Evolutionary conservation across 495 filamentous ascomycete species (phyloP).

Genomic region (Podospora didyma): DNA sequence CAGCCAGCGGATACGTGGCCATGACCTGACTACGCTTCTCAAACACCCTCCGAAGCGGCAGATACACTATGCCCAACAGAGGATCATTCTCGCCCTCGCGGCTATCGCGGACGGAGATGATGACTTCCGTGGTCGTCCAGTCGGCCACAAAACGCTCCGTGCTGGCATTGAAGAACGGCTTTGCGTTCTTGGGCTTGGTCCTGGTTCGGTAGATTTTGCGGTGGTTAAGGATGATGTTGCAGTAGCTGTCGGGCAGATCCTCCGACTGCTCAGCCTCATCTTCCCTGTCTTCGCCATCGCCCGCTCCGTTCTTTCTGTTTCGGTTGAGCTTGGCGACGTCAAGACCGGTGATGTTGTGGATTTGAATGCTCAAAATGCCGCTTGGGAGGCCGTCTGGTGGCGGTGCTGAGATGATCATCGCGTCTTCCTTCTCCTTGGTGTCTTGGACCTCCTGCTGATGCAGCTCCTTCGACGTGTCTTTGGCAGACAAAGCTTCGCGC

Average conservation of each 20-base stretch:
- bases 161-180: constrained; percentile 77
- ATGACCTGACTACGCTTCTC: constrained; percentile 55
- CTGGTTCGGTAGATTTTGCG: constrained; percentile 65
- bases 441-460: constrained; percentile 62
- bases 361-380: constrained; percentile 64
- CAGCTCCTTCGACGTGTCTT: constrained; percentile 50
- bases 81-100: constrained; percentile 63
- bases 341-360: constrained; percentile 70
- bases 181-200: constrained; percentile 71
- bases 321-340: constrained; percentile 53
- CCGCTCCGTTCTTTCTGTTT: constrained; percentile 24
- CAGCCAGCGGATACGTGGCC: constrained; percentile 55
- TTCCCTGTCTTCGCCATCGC: constrained; percentile 38
- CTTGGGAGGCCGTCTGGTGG: constrained; percentile 53
- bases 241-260: constrained; percentile 62
- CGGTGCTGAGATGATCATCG: constrained; percentile 55
- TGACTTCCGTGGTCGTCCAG: constrained; percentile 59
- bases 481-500: constrained; percentile 48
- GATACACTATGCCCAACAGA: constrained; percentile 62
- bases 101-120: constrained; percentile 61
- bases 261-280: constrained; percentile 59
- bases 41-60: constrained; percentile 56
- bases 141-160: constrained; percentile 68
- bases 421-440: constrained; percentile 45
- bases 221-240: constrained; percentile 67